A percentile compares a stretch with the other conserved stretches of the same genome.
Evolutionary conservation across 2,329 filamentous ascomycete species (phyloP).

Genomic region (Fusarium liriodendri): DNA sequence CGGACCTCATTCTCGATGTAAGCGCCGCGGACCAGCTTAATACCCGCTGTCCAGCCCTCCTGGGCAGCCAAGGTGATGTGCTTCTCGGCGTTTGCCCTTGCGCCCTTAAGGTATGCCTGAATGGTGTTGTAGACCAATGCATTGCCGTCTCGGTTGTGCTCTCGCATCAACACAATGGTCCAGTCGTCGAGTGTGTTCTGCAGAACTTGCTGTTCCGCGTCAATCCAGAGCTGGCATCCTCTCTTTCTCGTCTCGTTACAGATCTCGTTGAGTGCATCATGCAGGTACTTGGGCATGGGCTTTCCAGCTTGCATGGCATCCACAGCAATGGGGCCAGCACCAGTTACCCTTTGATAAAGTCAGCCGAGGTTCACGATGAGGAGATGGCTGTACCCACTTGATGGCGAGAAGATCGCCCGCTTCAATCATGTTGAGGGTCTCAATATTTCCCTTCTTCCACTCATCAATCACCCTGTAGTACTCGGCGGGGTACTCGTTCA

Average conservation of each 20-base stretch:
- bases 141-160: conserved; percentile 50
- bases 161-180: conserved; percentile 49
- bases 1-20: conserved; percentile 64
- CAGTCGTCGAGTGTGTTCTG: conserved; percentile 51
- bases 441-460: conserved; percentile 65
- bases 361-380: fast-evolving
- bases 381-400: conserved; percentile 54
- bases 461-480: conserved; percentile 47
- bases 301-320: conserved; percentile 50
- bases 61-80: conserved; percentile 60
- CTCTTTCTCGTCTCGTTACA: conserved; percentile 49
- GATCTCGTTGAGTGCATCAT: conserved; percentile 54
- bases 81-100: conserved; percentile 52
- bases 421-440: conserved; percentile 62
- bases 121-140: conserved; percentile 62
- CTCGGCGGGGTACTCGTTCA: conserved; percentile 17
- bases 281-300: conserved; percentile 51
- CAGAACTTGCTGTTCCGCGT: conserved; percentile 58
- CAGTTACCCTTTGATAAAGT: conserved; percentile 50
- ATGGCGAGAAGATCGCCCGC: conserved; percentile 68
- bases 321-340: conserved; percentile 54
- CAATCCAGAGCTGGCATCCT: conserved; percentile 55
- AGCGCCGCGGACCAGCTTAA: conserved; percentile 68
- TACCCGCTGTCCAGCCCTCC: conserved; percentile 63
- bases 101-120: conserved; percentile 65